These are phyloP conservation scores for Talaromyces funiculosus DNA, from an alignment of 2,329 filamentous ascomycete genomes.

Conservation along the genomic window DNA sequence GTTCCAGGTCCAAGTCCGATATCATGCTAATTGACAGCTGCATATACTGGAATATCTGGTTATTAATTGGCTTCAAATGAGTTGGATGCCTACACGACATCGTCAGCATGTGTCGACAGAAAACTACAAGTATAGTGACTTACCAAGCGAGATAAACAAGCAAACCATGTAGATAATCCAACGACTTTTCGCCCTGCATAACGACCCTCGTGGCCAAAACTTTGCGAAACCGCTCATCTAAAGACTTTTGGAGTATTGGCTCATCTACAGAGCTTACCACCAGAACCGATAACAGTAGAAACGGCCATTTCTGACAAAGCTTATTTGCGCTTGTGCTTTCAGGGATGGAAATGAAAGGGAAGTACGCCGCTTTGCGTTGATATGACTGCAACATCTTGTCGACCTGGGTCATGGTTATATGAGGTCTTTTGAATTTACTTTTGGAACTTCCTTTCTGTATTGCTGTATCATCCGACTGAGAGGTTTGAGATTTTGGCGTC, in stretches of 20 bases:
- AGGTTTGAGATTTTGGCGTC: neutral
- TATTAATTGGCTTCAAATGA: constrained; percentile 5
- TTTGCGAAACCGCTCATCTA: constrained; percentile 12
- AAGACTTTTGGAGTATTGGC: neutral
- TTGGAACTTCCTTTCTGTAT: neutral
- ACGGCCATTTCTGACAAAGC: neutral
- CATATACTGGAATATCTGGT: constrained; percentile 10
- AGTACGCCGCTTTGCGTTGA: neutral
- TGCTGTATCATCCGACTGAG: neutral
- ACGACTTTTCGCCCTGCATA: constrained; percentile 11
- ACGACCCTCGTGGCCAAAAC: constrained; percentile 7
- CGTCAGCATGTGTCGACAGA: neutral
- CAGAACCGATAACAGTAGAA: constrained; percentile 4
- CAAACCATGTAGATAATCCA: constrained; percentile 12
- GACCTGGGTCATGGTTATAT: constrained; percentile 1
- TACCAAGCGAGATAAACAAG: constrained; percentile 11
- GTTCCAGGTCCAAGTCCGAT: constrained; percentile 8
- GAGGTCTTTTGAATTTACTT: neutral
- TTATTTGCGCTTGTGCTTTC: neutral
- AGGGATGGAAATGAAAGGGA: constrained; percentile 7
- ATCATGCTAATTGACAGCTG: constrained; percentile 10
- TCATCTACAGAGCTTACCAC: neutral
- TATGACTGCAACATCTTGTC: constrained; percentile 5
- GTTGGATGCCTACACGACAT: neutral
- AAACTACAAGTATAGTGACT: neutral